Evolutionary conservation across 1,139 yeast species (phyloP), one percentile per base, ranked within the genome.

Genomic region (Geotrichum aggregatum): DNA sequence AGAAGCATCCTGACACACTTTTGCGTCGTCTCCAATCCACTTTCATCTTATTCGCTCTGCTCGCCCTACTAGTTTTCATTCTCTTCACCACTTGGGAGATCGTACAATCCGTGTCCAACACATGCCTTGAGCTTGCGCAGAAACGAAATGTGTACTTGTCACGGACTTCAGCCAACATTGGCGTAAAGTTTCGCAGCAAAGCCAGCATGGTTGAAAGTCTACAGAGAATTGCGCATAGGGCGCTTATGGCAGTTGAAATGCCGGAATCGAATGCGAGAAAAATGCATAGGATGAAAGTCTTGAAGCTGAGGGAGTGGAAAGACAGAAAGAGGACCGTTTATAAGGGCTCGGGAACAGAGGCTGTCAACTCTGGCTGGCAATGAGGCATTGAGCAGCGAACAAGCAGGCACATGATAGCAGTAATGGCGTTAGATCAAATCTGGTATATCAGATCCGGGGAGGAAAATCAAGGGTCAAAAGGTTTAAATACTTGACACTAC

Each of bases 351-450:
- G 53, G 42, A 24, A 35, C 47, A 1, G 45, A 50, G 40, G 53
- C 53, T 5, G 53, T 49, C 8, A 50, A 50, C 33, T 26, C 39
- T 26, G 53, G 53, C 13, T 50, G 47, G 47, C 21, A 24, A 24
- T 5, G n/a, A n/a, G n/a, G n/a, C n/a, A n/a, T n/a, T n/a, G n/a
- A n/a, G n/a, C n/a, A n/a, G n/a, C n/a, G n/a, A n/a, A n/a, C n/a
- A n/a, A n/a, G n/a, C n/a, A n/a, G n/a, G n/a, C n/a, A n/a, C n/a
- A n/a, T n/a, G n/a, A n/a, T n/a, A n/a, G n/a, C n/a, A n/a, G n/a
- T n/a, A n/a, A n/a, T n/a, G n/a, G n/a, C n/a, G n/a, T n/a, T n/a
- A n/a, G n/a, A n/a, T n/a, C n/a, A n/a, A n/a, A n/a, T n/a, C n/a
- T n/a, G n/a, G n/a, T n/a, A n/a, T n/a, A n/a, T n/a, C n/a, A n/a